Conservation (phyloP, 768 basidiomycete species). For the Serpula lacrymans region DNA sequence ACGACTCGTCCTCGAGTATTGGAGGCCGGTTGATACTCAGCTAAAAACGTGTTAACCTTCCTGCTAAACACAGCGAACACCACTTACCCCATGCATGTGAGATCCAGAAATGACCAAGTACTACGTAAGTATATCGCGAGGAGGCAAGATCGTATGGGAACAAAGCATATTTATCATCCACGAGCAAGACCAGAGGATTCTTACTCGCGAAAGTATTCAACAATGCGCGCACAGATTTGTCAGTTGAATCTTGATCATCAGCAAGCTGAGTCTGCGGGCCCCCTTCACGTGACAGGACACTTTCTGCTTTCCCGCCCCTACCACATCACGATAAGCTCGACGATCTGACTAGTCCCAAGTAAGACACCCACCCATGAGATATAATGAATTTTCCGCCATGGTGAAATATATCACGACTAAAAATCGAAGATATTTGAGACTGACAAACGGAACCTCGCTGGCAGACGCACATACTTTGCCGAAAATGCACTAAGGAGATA, state of each 20-base stretch:
- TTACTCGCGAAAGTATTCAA: slow-evolving; percentile 50
- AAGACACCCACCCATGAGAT: slow-evolving; percentile 68
- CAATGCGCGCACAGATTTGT: slow-evolving; percentile 69
- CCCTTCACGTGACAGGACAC: slow-evolving; percentile 41
- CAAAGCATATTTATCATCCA: slow-evolving; percentile 67
- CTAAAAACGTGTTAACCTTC: slow-evolving; percentile 26
- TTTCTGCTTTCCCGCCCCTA: slow-evolving; percentile 71
- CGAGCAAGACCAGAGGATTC: slow-evolving; percentile 65
- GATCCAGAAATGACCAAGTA: slow-evolving; percentile 63
- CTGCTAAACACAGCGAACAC: background rate
- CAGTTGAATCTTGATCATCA: slow-evolving; percentile 64
- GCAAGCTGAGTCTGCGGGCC: slow-evolving; percentile 40
- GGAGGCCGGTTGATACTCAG: slow-evolving; percentile 56
- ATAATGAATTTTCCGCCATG: slow-evolving; percentile 69
- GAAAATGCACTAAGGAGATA: slow-evolving; percentile 75
- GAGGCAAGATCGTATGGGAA: slow-evolving; percentile 69
- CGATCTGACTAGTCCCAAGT: background rate
- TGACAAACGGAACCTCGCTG: slow-evolving; percentile 3
- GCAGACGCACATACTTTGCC: slow-evolving; percentile 45
- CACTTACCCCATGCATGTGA: slow-evolving; percentile 49
- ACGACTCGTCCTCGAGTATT: slow-evolving; percentile 54
- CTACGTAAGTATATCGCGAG: slow-evolving; percentile 47
- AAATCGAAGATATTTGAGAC: slow-evolving; percentile 8
- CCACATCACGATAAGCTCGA: slow-evolving; percentile 3
- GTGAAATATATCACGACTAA: slow-evolving; percentile 66